Base-by-base conservation (phyloP, 352 stramenopile species). In the Pythium biforme region DNA sequence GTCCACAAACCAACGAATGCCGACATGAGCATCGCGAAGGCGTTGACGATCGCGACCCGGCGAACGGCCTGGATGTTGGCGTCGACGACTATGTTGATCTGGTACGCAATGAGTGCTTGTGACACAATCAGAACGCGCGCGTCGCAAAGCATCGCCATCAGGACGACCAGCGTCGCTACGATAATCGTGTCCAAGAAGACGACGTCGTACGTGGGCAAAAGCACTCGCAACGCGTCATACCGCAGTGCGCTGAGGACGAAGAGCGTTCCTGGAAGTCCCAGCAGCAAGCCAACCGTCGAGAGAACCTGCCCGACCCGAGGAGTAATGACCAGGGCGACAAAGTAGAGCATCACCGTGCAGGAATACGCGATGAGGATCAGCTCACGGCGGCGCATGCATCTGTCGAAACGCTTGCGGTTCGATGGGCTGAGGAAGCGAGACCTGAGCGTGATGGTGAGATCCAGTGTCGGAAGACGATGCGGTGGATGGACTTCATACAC, bases 51-150 rank as follows among this genome's bases (percentile, higher is more conserved):
- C 3, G 48, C 27, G 43, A 65, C 45, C 20, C 46, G 50, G 6
- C 56, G 55, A 11, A 65, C 40, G 3, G 25, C 33, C 34, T 70
- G 50, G 41, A 62, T 62, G 20, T 65, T 65, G 10, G 63, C 63
- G 41, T 70, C 63, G 3, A 60, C 46, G 27, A 65, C 61, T 33
- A 64, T 65, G 19, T 70, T 62, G 51, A 70, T 58, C 12, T 63
- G 54, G n/a, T 33, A 48, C 25, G 63, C 55, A 10, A 65, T 12
- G 3, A 62, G 33, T 1, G 31, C 51, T 48, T 64, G 51, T 5
- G 62, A 4, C 4, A 65, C 34, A 15, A 64, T 11, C 2, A 64
- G 11, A 3, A 46, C 41, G n/a, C 63, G 63, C 14, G 41, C 41
- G 22, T 70, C 63, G 12, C 17, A 12, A 17, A 65, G 41, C 45